Conservation (phyloP, 2,329 filamentous ascomycete species). For the Colletotrichum somersetense region DNA sequence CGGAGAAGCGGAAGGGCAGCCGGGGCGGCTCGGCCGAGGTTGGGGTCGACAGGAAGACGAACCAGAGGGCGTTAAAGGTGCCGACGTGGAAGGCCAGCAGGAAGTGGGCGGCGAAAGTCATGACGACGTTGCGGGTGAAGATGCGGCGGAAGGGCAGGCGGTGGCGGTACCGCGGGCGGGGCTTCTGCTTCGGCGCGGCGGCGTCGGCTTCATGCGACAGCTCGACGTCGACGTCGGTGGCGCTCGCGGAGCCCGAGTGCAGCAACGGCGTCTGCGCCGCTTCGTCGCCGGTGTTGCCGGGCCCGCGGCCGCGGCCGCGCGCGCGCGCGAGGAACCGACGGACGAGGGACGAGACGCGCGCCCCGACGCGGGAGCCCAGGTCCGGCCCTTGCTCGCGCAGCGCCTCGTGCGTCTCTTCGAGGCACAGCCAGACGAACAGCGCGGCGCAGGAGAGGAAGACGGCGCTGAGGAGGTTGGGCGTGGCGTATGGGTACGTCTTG, state of each 20-base stretch:
- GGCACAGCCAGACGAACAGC: constrained; percentile 60
- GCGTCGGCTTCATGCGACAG: constrained; percentile 45
- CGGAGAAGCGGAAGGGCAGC: constrained; percentile 74
- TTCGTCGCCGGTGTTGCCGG: constrained; percentile 6
- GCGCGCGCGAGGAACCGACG: constrained; percentile 44
- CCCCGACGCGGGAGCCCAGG: constrained; percentile 57
- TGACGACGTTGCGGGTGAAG: constrained; percentile 66
- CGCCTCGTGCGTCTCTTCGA: constrained; percentile 66
- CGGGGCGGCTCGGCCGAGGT: constrained; percentile 46
- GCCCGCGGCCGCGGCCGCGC: constrained; percentile 5
- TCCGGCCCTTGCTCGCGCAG: constrained; percentile 56
- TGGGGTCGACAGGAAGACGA: constrained; percentile 81
- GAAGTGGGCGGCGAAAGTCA: constrained; percentile 74
- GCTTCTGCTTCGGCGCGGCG: constrained; percentile 23
- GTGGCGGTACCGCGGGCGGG: constrained; percentile 56
- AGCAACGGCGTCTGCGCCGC: constrained; percentile 53
- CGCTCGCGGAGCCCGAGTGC: constrained; percentile 47
- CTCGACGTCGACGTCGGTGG: constrained; percentile 47
- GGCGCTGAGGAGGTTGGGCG: constrained; percentile 67
- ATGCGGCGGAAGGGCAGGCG: constrained; percentile 66
- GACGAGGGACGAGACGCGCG: constrained; percentile 50
- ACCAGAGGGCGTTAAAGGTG: constrained; percentile 82
- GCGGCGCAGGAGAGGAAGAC: constrained; percentile 60
- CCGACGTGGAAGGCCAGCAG: constrained; percentile 80
- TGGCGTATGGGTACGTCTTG: constrained; percentile 63